Evolutionary conservation across 177 flowering plant species (phyloP), one percentile per base, ranked within the genome.

Genomic region (Vitis hybrid): DNA sequence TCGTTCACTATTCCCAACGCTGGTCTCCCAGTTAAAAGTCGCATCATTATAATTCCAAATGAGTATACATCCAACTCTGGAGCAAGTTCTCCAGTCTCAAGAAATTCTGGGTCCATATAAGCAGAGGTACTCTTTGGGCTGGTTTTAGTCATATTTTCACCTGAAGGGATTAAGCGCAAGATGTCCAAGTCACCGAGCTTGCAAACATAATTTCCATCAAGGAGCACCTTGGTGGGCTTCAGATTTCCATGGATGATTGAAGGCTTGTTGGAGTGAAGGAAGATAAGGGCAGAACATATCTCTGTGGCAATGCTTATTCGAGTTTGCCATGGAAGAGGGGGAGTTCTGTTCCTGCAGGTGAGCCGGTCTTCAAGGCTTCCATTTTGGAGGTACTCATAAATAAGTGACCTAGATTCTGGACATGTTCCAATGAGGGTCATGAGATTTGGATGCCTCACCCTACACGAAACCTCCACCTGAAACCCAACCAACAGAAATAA

Each of bases 401-500:
- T 78, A 34, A 89, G 79, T 11, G 88, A 78, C 74, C 82, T 71
- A 9, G 85, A 77, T 68, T 87, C 90, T 50, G 83, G 82, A 71
- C 93, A 89, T 56, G 72, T 66, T 52, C 91, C 93, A 22, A 89
- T 59, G 10, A 89, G 72, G 0, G 84, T 76, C 10, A 77, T 78
- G 65, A 89, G 78, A 79, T 86, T 82, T 74, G 90, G 93, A 81
- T 89, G 93, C 76, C 93, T 82, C 69, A 87, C 80, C 74, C 85
- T 83, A 66, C 85, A 82, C 57, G 84, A 55, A 71, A 75, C 55
- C 76, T 82, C 90, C 10, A 76, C 86, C 93, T 87, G 83, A 69
- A 69, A 68, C 31, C 59, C 63, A 67, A 75, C 49, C 12, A 50
- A 68, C 48, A 59, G 22, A n/a, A 6, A 31, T 22, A 6, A 60